Evolutionary conservation across 345 rosid species (phyloP).

Genomic region (Brassica incana): DNA sequence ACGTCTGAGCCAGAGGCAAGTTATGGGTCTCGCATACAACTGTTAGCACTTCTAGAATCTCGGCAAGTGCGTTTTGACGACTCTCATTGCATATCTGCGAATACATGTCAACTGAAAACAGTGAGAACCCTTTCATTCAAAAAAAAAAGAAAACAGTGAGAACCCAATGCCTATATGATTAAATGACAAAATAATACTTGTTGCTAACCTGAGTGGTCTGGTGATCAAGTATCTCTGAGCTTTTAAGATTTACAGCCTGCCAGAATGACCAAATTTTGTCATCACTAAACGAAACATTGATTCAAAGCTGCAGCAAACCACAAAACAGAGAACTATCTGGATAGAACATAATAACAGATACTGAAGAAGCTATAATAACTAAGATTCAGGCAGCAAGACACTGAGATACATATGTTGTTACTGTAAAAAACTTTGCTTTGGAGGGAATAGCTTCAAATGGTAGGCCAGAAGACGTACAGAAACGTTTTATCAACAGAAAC

Average conservation of each 20-base stretch:
- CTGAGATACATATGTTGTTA: background rate
- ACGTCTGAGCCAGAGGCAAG: conserved; percentile 93
- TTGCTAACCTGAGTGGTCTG: conserved; percentile 67
- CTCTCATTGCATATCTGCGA: conserved; percentile 87
- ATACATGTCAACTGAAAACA: conserved; percentile 25
- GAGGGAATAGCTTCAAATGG: background rate
- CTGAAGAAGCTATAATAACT: conserved; percentile 2
- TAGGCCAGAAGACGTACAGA: background rate
- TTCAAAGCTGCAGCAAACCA: conserved; percentile 12
- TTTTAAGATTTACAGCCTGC: conserved; percentile 92
- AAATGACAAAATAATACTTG: conserved; percentile 16
- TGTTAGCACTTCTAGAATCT: conserved; percentile 88
- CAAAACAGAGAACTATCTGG: background rate
- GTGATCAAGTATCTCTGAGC: conserved; percentile 82
- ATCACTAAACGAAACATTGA: conserved; percentile 8
- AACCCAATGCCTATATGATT: conserved; percentile 24
- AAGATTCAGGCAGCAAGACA: background rate
- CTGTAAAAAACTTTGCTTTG: background rate
- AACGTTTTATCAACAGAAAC: background rate
- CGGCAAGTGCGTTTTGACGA: conserved; percentile 87
- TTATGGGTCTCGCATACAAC: conserved; percentile 82
- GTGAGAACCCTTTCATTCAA: background rate
- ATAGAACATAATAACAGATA: background rate
- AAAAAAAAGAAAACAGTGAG: no score
- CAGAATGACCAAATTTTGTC: conserved; percentile 41